These are phyloP conservation scores for Boletus mariae DNA, from an alignment of 1,284 basidiomycete species.

Conservation along the genomic window DNA sequence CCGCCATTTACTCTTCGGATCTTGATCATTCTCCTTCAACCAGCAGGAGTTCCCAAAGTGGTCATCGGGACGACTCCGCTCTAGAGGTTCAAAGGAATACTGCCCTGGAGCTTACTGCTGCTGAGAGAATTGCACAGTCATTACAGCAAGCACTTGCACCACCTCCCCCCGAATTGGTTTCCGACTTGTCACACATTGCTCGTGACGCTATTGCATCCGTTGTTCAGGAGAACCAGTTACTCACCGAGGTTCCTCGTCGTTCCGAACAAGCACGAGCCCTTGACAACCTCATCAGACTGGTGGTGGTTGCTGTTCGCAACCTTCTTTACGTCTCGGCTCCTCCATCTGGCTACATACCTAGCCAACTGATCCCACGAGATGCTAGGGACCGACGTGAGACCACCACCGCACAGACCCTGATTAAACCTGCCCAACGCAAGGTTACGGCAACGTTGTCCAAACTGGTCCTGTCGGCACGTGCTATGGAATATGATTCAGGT, in stretches of 20 bases:
- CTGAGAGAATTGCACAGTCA: conserved; percentile 62
- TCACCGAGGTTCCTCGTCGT: conserved; percentile 40
- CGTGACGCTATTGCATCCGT: conserved; percentile 61
- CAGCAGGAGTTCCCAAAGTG: conserved; percentile 35
- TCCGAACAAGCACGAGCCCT: conserved; percentile 56
- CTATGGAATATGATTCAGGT: conserved; percentile 72
- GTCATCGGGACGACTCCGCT: conserved; percentile 20
- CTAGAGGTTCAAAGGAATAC: conserved; percentile 20
- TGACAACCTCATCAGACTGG: conserved; percentile 58
- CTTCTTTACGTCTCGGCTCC: conserved; percentile 69
- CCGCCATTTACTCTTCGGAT: conserved; percentile 63
- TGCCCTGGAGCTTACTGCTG: conserved; percentile 51
- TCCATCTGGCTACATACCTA: conserved; percentile 60
- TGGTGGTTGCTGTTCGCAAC: conserved; percentile 71
- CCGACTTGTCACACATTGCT: conserved; percentile 55
- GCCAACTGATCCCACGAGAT: conserved; percentile 51
- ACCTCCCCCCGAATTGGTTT: conserved; percentile 52
- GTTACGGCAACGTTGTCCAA: conserved; percentile 77
- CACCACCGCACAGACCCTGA: conserved; percentile 49
- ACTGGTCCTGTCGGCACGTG: conserved; percentile 70
- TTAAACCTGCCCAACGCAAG: conserved; percentile 72
- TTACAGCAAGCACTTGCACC: conserved; percentile 62
- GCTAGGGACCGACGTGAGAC: conserved; percentile 42
- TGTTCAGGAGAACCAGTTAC: conserved; percentile 53
- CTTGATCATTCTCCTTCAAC: conserved; percentile 33